These are phyloP conservation scores for Phytophthora constricta DNA, from an alignment of 352 stramenopile genomes.

Conservation along the genomic window DNA sequence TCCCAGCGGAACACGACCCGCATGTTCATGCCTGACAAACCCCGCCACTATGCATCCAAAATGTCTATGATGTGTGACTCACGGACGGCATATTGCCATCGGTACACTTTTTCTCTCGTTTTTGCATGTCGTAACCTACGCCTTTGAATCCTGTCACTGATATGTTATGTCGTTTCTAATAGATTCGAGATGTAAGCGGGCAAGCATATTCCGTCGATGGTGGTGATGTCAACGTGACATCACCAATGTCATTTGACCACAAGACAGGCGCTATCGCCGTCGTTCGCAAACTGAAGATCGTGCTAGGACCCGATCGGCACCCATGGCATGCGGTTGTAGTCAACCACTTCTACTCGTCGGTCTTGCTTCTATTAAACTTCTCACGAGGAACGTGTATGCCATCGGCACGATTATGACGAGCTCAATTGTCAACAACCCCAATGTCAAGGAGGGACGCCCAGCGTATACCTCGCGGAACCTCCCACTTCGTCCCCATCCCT, in stretches of 20 bases:
- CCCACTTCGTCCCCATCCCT: conserved; percentile 7
- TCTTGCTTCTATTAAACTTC: conserved; percentile 12
- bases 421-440: not conserved
- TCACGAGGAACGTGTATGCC: conserved; percentile 4
- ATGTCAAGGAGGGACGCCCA: not conserved
- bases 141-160: conserved; percentile 1
- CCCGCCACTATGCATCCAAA: conserved; percentile 37
- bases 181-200: conserved; percentile 27
- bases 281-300: conserved; percentile 14
- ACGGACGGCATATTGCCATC: conserved; percentile 16
- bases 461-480: not conserved
- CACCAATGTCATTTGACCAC: conserved; percentile 15
- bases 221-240: not conserved
- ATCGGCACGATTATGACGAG: conserved; percentile 15
- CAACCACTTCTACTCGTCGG: conserved; percentile 9
- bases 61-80: conserved; percentile 44
- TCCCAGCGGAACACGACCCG: conserved; percentile 38
- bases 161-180: conserved; percentile 17
- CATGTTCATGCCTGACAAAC: conserved; percentile 47
- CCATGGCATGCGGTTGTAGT: conserved; percentile 3
- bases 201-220: conserved; percentile 1
- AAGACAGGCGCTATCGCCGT: conserved; percentile 19
- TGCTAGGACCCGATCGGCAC: not conserved
- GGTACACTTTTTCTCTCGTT: conserved; percentile 1
- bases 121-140: conserved; percentile 19